Evolutionary conservation across 305 asterid genomes (phyloP), one percentile per base, ranked within the genome.

Genomic region (Fraxinus latifolia): DNA sequence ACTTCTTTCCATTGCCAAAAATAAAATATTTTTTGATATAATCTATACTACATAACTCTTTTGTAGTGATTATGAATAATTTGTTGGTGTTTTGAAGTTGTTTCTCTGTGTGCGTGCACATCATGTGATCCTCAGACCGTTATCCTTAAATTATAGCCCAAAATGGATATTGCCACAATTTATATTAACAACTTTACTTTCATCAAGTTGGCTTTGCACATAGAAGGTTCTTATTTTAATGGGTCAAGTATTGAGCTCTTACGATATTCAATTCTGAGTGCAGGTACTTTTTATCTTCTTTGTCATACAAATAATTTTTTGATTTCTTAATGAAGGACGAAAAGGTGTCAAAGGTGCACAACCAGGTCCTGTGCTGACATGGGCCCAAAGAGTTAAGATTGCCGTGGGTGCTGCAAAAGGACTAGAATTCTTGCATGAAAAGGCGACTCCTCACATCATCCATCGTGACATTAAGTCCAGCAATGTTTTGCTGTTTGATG

Each of bases 311-410:
- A 68, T 80, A 71, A 37, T 36, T 36, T 31, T 32, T 74, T 74
- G 27, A 71, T 34, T 31, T 85, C 60, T 81, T 37, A n/a, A 83
- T 85, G 72, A 71, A 94, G 98, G 98, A 85, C 84, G 93, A 79
- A 94, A 92, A 87, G 98, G 97, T 7, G 98, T 94, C 42, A 90
- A 92, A 87, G 98, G 98, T 9, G 97, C 98, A 78, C 95, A 92
- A 77, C 96, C 96, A 77, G 98, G 97, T 83, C 98, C 96, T 19
- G 90, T 90, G 71, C 89, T 94, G 73, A 87, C 91, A 3, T 94
- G 98, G 97, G 79, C 85, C 23, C 94, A 92, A 80, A 89, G 97
- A 82, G 97, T 94, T 77, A 91, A 91, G 84, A 92, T 92, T 78
- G 97, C 95, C 36, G 97, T 92, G 70, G 97, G 94, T 78, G 95